These are phyloP conservation scores for Scheffersomyces quercinus DNA, from an alignment of 1,139 yeast genomes.

Conservation along the genomic window DNA sequence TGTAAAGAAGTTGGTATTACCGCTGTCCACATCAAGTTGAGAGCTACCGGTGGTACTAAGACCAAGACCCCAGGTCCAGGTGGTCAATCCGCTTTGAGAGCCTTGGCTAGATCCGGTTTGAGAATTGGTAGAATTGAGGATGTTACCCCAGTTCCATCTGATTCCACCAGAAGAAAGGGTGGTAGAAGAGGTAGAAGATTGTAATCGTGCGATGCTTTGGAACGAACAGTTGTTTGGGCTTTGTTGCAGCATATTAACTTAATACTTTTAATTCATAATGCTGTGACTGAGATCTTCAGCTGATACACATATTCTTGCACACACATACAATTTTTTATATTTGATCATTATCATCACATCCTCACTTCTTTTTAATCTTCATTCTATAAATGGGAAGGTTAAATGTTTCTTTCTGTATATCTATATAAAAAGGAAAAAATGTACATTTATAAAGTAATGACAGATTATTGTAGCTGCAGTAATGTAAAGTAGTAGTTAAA, in stretches of 20 bases:
- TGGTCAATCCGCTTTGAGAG: conserved; percentile 99
- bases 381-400: too few relatives aligned
- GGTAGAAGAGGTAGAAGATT: conserved; percentile 99
- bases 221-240: not conserved
- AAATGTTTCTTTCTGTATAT: too few relatives aligned
- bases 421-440: conserved; percentile 4
- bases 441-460: conserved; percentile 11
- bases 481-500: too few relatives aligned
- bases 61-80: conserved; percentile 99
- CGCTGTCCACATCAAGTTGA: conserved; percentile 98
- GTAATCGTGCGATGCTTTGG: conserved; percentile 42
- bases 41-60: conserved; percentile 99
- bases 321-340: too few relatives aligned
- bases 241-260: conserved; percentile 22
- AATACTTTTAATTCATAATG: conserved; percentile 3
- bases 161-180: conserved; percentile 99
- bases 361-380: too few relatives aligned
- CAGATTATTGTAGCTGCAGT: too few relatives aligned
- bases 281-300: not conserved
- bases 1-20: conserved; percentile 99
- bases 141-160: conserved; percentile 99
- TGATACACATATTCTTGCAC: too few relatives aligned
- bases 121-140: conserved; percentile 99
- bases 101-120: conserved; percentile 99
- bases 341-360: too few relatives aligned